Evolutionary conservation across 1,139 yeast species (phyloP).

Genomic region (Taphrina sp.): DNA sequence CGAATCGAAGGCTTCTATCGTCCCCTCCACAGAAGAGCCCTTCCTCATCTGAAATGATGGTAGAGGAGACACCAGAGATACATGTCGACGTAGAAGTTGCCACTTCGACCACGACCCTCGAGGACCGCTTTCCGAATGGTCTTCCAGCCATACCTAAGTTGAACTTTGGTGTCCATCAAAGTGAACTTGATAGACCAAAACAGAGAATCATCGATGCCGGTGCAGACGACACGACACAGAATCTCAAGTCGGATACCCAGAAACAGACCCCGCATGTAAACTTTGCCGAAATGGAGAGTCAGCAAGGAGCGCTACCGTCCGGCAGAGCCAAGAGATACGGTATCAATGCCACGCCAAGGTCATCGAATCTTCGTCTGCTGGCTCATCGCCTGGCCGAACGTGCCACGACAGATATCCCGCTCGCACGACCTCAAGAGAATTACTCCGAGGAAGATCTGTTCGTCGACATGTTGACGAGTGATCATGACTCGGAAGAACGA

Average conservation of each 20-base stretch:
- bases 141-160: conserved; percentile 6
- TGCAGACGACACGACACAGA: not conserved
- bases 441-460: no score
- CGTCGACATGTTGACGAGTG: no score
- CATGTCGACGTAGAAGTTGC: not conserved
- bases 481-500: not conserved
- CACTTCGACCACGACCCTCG: not conserved
- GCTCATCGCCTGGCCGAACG: conserved; percentile 4
- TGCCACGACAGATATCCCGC: no score
- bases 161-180: conserved; percentile 5
- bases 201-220: not conserved
- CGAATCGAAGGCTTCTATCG: not conserved
- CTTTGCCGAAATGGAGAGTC: no score
- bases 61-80: conserved; percentile 4
- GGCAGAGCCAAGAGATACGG: no score
- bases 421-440: no score
- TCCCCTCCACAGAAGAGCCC: not conserved
- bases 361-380: conserved; percentile 4
- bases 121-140: no score
- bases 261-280: no score
- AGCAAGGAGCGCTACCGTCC: no score
- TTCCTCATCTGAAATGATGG: conserved; percentile 3
- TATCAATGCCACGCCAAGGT: conserved; percentile 4
- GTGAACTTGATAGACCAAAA: not conserved
- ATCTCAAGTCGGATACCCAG: not conserved